A percentile compares a stretch with the other conserved stretches of the same genome.
Evolutionary conservation across 805 yeast species (phyloP).

Genomic region (Schwanniomyces polymorphus): DNA sequence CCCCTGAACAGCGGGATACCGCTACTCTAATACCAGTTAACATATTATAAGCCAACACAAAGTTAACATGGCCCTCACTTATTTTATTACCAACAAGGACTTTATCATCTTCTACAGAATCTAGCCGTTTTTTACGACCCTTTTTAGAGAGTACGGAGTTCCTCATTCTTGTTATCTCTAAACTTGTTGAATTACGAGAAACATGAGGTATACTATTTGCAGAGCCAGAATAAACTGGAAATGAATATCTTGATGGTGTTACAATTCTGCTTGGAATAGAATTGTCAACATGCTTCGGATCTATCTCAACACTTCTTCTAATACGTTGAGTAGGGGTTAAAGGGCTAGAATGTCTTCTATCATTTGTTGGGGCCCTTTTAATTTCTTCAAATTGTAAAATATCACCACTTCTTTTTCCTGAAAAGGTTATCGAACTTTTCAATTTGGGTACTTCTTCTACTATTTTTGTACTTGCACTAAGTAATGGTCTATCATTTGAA

Average conservation of each 20-base stretch:
- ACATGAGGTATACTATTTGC: background rate
- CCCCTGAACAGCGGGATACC: slow-evolving; percentile 87
- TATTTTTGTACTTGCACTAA: background rate
- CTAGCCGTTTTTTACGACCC: slow-evolving; percentile 40
- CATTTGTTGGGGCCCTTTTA: slow-evolving; percentile 1
- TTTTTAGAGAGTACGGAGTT: slow-evolving; percentile 47
- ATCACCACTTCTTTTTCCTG: slow-evolving; percentile 1
- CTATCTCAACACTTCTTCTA: background rate
- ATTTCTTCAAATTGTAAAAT: background rate
- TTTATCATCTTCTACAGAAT: slow-evolving; percentile 48
- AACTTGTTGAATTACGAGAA: slow-evolving; percentile 23
- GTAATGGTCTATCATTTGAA: background rate
- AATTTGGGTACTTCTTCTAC: background rate
- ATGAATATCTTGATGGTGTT: slow-evolving; percentile 16
- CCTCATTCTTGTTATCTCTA: slow-evolving; percentile 53
- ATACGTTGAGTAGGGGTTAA: background rate
- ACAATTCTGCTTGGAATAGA: background rate
- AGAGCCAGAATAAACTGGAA: slow-evolving; percentile 13
- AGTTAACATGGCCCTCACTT: slow-evolving; percentile 91
- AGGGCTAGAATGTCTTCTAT: background rate
- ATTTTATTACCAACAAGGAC: slow-evolving; percentile 80
- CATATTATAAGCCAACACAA: slow-evolving; percentile 95
- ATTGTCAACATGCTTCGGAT: background rate
- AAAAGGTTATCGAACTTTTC: slow-evolving; percentile 5
- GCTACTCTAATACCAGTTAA: slow-evolving; percentile 95